A percentile compares a stretch with the other conserved stretches of the same genome.
Evolutionary conservation across 441 rosid species (phyloP).

Genomic region (Omphalea diandra): DNA sequence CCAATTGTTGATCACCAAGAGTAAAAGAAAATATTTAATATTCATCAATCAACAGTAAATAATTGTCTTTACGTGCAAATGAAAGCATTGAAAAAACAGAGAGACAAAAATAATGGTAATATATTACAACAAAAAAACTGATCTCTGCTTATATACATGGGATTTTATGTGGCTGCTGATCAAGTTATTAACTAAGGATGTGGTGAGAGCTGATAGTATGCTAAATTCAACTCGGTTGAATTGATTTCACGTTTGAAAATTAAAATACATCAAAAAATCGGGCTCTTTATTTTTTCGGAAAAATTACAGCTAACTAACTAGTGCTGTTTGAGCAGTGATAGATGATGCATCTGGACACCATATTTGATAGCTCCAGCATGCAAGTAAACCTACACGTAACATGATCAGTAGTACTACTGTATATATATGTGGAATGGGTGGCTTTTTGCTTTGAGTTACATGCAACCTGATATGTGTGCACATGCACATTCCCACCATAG

Average conservation of each 20-base stretch:
- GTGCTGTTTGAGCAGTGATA: background rate
- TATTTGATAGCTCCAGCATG: background rate
- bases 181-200: too few relatives aligned
- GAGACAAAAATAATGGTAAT: too few relatives aligned
- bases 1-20: background rate
- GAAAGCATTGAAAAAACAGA: too few relatives aligned
- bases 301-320: background rate
- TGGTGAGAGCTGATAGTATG: background rate
- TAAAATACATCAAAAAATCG: background rate
- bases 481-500: too few relatives aligned
- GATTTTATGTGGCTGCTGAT: too few relatives aligned
- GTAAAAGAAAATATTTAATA: background rate
- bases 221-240: background rate
- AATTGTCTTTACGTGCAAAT: too few relatives aligned
- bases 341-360: background rate
- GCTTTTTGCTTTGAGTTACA: too few relatives aligned
- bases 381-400: background rate
- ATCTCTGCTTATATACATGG: background rate
- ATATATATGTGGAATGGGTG: too few relatives aligned
- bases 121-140: background rate
- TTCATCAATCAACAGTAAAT: background rate
- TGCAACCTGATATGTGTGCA: too few relatives aligned
- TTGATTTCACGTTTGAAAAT: background rate
- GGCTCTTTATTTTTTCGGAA: background rate
- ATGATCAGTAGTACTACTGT: too few relatives aligned